Evolutionary conservation across 208 protist genomes (phyloP).

Genomic region (Leishmania mexicana): DNA sequence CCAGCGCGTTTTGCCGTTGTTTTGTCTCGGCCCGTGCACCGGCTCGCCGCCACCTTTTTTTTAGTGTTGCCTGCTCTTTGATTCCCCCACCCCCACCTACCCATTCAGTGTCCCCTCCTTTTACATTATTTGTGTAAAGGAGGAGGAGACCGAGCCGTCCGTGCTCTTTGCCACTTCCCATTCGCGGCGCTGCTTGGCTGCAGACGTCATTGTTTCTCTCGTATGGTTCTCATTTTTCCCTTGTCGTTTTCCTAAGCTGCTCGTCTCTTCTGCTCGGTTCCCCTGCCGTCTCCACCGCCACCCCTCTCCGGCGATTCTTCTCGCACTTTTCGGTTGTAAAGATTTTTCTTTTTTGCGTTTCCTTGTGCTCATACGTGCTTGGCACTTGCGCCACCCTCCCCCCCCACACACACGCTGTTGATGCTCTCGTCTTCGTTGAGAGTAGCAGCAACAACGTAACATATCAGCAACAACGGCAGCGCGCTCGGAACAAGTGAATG

Average conservation of each 20-base stretch:
- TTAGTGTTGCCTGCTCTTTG: not conserved
- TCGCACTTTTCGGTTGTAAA: not conserved
- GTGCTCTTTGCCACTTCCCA: not conserved
- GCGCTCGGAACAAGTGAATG: not conserved
- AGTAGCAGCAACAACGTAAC: not conserved
- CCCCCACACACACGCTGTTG: not conserved
- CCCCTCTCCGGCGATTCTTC: not conserved
- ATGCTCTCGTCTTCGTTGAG: slow-evolving; percentile 5
- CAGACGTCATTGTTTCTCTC: not conserved
- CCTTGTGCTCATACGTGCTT: not conserved
- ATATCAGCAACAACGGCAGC: not conserved
- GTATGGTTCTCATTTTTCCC: slow-evolving; percentile 9
- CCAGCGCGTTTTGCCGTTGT: not conserved
- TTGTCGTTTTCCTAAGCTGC: not conserved
- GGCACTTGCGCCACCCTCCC: not conserved
- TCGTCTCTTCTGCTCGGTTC: not conserved
- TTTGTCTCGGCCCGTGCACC: not conserved
- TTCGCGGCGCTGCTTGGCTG: not conserved
- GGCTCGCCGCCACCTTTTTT: not conserved
- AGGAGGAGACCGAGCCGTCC: not conserved
- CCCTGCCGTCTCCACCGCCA: not conserved
- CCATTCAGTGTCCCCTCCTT: not conserved
- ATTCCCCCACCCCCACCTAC: not conserved
- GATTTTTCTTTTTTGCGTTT: not conserved
- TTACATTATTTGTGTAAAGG: not conserved